These are phyloP conservation scores for Aspergillus sp. DNA, from an alignment of 2,329 filamentous ascomycete genomes.

Conservation along the genomic window DNA sequence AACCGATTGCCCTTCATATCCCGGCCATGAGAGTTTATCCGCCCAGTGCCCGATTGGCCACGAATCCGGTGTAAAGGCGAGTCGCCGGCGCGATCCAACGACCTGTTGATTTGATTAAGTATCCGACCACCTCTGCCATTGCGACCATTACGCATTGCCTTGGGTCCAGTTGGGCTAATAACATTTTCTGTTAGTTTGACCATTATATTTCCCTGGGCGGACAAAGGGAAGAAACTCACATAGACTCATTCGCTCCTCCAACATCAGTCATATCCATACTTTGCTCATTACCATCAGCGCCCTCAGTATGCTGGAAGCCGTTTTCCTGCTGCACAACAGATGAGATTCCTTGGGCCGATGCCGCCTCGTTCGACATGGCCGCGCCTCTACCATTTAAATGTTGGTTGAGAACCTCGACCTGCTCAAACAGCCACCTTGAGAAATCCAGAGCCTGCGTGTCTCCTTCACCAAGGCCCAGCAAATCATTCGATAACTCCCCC, in stretches of 20 bases:
- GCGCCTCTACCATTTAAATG: constrained; percentile 49
- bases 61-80: constrained; percentile 73
- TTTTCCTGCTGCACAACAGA: constrained; percentile 31
- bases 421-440: constrained; percentile 85
- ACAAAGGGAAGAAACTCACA: constrained; percentile 23
- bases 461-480: constrained; percentile 72
- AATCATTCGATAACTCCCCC: constrained; percentile 75
- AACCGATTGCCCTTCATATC: constrained; percentile 64
- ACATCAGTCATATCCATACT: constrained; percentile 67
- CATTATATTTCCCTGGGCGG: no score
- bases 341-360: constrained; percentile 14
- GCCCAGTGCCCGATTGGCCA: constrained; percentile 60
- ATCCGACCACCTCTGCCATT: constrained; percentile 63
- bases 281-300: constrained; percentile 35
- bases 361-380: constrained; percentile 17
- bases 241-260: constrained; percentile 28
- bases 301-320: constrained; percentile 8
- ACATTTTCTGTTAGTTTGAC: constrained; percentile 28
- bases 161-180: constrained; percentile 79
- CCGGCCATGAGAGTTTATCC: constrained; percentile 71
- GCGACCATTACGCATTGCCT: constrained; percentile 77
- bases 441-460: constrained; percentile 78
- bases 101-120: constrained; percentile 74
- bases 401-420: constrained; percentile 61
- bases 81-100: constrained; percentile 67